Conservation (phyloP, 768 basidiomycete species). For the Russula abietina region DNA sequence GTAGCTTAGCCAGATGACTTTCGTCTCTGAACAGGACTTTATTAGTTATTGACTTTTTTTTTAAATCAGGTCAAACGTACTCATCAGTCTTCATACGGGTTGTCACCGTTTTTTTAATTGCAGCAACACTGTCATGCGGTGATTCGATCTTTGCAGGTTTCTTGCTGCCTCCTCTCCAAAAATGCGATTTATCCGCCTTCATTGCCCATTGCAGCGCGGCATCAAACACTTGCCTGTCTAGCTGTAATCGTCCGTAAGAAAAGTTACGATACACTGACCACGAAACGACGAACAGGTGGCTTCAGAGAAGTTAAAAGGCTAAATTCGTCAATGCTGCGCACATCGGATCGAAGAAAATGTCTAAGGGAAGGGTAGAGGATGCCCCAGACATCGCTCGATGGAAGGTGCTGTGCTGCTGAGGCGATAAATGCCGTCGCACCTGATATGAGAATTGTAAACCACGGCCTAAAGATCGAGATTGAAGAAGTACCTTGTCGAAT, state of each 20-base stretch:
- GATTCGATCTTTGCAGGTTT: conserved; percentile 53
- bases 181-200: conserved; percentile 70
- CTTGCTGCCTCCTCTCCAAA: conserved; percentile 62
- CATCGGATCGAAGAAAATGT: conserved; percentile 79
- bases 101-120: conserved; percentile 50
- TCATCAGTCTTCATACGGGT: conserved; percentile 64
- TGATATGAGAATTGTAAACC: conserved; percentile 30
- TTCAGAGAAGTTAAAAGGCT: conserved; percentile 73
- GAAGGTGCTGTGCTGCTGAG: conserved; percentile 76
- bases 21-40: conserved; percentile 56
- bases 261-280: neutral
- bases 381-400: conserved; percentile 90
- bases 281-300: conserved; percentile 53
- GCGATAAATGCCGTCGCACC: conserved; percentile 86
- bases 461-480: neutral
- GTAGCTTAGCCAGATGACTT: conserved; percentile 63
- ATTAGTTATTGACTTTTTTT: neutral
- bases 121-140: conserved; percentile 64
- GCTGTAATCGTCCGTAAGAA: conserved; percentile 29
- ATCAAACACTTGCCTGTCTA: conserved; percentile 72
- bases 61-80: conserved; percentile 42
- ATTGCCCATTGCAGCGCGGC: conserved; percentile 85
- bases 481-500: conserved; percentile 74
- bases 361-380: conserved; percentile 89
- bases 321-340: conserved; percentile 65